Percentiles rank a stretch among this genome's conserved stretches.
These are phyloP conservation scores for Pugionium cornutum DNA, from an alignment of 345 rosid genomes.

Conservation along the genomic window DNA sequence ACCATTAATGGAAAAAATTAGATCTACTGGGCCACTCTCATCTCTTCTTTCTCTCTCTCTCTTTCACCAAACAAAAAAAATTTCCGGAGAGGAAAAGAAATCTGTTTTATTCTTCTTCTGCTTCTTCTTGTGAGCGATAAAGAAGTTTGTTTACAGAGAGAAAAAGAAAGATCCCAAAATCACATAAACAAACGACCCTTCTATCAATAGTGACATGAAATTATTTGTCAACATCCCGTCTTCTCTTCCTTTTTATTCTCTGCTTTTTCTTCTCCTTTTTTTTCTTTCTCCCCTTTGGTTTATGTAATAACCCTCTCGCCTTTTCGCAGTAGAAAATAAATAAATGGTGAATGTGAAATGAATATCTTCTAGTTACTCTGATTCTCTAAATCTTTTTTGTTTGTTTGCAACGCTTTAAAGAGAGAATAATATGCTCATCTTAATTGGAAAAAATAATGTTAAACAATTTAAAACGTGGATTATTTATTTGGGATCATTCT, in stretches of 20 bases:
- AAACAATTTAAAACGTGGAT: background rate
- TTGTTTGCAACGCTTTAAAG: slow-evolving; percentile 3
- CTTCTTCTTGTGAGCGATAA: slow-evolving; percentile 37
- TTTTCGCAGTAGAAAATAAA: too few species aligned
- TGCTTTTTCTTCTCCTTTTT: slow-evolving; percentile 28
- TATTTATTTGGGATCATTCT: background rate
- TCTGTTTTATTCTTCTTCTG: slow-evolving; percentile 27
- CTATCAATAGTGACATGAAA: slow-evolving; percentile 81
- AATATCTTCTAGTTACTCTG: too few species aligned
- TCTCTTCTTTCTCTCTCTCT: slow-evolving; percentile 40
- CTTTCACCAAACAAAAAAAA: slow-evolving; percentile 23
- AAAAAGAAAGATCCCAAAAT: slow-evolving; percentile 49
- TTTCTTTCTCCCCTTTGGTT: background rate
- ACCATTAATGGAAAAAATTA: slow-evolving; percentile 52
- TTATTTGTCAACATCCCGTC: slow-evolving; percentile 96
- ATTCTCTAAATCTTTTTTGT: background rate
- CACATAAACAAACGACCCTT: slow-evolving; percentile 70
- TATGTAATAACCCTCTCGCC: background rate
- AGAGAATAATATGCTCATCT: background rate
- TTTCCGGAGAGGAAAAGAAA: slow-evolving; percentile 15
- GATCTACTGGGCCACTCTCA: slow-evolving; percentile 47
- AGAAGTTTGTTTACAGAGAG: slow-evolving; percentile 17
- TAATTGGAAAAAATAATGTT: slow-evolving; percentile 1
- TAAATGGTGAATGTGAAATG: too few species aligned
- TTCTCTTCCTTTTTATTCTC: slow-evolving; percentile 78